Conservation (phyloP, 169 alveolate species). For the Cryptosporidium andersoni region DNA sequence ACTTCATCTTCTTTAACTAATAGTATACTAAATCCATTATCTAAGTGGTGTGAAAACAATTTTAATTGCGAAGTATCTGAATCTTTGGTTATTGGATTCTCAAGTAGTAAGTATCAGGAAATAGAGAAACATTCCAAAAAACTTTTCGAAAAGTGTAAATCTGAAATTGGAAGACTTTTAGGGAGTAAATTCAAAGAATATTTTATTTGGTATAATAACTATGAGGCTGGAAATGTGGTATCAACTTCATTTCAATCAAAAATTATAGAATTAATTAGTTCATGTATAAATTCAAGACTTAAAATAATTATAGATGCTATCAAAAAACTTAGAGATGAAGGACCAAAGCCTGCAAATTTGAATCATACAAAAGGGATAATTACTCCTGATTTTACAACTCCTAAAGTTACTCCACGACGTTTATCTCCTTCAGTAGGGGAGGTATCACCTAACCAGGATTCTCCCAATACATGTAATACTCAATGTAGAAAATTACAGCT, state of each 20-base stretch:
- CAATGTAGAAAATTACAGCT: conserved; percentile 65
- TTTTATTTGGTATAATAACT: conserved; percentile 14
- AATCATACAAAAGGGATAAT: neutral
- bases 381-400: conserved; percentile 5
- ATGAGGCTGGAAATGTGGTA: neutral
- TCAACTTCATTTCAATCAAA: conserved; percentile 23
- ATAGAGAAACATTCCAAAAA: conserved; percentile 45
- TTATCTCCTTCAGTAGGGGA: conserved; percentile 12
- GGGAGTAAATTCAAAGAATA: conserved; percentile 37
- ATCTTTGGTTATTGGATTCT: conserved; percentile 16
- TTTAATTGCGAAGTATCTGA: conserved; percentile 9
- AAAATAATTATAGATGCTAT: conserved; percentile 32
- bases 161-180: conserved; percentile 43
- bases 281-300: conserved; percentile 41
- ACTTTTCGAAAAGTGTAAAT: conserved; percentile 34
- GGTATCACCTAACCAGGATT: too few relatives aligned
- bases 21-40: neutral
- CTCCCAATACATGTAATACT: conserved; percentile 8
- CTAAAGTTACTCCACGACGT: conserved; percentile 10
- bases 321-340: conserved; percentile 18
- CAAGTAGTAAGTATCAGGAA: conserved; percentile 24
- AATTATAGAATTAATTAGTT: conserved; percentile 6
- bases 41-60: conserved; percentile 19
- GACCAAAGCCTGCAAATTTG: conserved; percentile 53
- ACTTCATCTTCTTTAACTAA: conserved; percentile 5